phyloP scores from a whole-genome alignment of 345 rosid genomes.

The Salix suchowensis region DNA sequence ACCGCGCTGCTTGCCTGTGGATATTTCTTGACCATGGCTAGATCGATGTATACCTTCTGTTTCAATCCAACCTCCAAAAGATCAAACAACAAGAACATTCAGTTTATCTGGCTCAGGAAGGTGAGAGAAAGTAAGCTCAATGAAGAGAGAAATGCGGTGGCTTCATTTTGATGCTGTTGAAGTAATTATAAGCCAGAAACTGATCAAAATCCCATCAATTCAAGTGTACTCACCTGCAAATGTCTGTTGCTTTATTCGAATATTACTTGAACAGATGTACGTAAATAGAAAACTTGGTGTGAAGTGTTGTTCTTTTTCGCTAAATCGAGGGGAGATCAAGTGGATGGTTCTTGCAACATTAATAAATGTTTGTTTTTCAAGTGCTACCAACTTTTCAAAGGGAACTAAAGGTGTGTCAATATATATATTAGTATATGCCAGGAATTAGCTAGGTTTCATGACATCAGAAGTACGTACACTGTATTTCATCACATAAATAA shows the following conservation, averaged over 20 bases:
- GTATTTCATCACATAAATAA: too few species aligned
- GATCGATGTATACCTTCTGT: neutral
- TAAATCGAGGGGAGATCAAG: slow-evolving; percentile 21
- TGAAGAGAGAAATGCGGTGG: neutral
- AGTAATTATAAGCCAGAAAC: slow-evolving; percentile 10
- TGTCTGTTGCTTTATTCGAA: slow-evolving; percentile 26
- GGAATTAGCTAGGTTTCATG: too few species aligned
- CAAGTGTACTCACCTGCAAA: slow-evolving; percentile 14
- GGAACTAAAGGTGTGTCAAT: too few species aligned
- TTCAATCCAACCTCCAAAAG: neutral
- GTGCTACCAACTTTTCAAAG: too few species aligned
- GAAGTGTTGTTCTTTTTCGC: slow-evolving; percentile 21
- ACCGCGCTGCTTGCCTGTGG: neutral
- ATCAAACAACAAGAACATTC: neutral
- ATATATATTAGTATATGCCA: too few species aligned
- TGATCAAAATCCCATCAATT: slow-evolving; percentile 1
- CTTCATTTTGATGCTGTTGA: slow-evolving; percentile 2
- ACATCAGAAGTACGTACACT: too few species aligned
- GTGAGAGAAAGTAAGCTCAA: neutral
- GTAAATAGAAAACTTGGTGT: slow-evolving; percentile 17
- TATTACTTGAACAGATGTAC: slow-evolving; percentile 11
- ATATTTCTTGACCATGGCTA: neutral
- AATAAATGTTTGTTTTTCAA: too few species aligned
- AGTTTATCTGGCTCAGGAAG: neutral
- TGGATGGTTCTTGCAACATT: neutral